Base-by-base conservation (phyloP, 176 grass and related monocot species). In the Chrysopogon serrulatus region DNA sequence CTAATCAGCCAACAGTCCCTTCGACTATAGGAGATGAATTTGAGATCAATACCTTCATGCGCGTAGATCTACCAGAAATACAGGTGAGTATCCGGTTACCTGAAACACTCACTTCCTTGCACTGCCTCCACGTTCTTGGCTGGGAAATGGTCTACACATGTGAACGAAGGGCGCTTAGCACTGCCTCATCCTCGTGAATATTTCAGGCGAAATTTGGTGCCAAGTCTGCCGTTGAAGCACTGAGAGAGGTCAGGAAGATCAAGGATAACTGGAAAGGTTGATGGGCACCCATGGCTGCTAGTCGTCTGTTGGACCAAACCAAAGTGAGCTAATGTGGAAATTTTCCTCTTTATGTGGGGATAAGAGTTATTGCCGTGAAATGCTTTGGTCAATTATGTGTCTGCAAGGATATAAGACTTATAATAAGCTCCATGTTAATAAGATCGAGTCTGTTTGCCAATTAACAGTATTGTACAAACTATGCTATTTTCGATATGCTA, bases 211-310 rank as follows among this genome's bases (percentile, higher is more conserved):
- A 92, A 73, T 91, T 97, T 30, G 56, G 81, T 28, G 80, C 77
- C 57, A 77, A 66, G 7, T 87, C 95, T 47, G 64, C 95, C 23
- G 74, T 94, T 60, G 87, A 92, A 74, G 86, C 95, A 23, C 45
- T 97, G 57, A 77, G 73, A 77, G 82, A 92, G 73, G 77, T 97
- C 39, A 97, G 95, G 87, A 94, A 82, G 82, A 87, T 36, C 65
- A 92, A 97, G 82, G 95, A 97, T 83, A 94, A 85, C 77, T 97
- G 92, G 95, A 94, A 87, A 97, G 86, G 92, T 90, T 92, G 81
- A 94, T 87, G 39, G 9, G n/a, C 39, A 43, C 65, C 18, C 40
- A 34, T 11, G 27, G 13, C 32, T 19, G 39, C 71, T 49, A 68
- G 32, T 32, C n/a, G 8, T 85, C 36, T 80, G 37, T 33, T 67